Evolutionary conservation across 805 yeast genomes (phyloP), one percentile per base, ranked within the genome.

Genomic region (Wickerhamiella sorbophila): DNA sequence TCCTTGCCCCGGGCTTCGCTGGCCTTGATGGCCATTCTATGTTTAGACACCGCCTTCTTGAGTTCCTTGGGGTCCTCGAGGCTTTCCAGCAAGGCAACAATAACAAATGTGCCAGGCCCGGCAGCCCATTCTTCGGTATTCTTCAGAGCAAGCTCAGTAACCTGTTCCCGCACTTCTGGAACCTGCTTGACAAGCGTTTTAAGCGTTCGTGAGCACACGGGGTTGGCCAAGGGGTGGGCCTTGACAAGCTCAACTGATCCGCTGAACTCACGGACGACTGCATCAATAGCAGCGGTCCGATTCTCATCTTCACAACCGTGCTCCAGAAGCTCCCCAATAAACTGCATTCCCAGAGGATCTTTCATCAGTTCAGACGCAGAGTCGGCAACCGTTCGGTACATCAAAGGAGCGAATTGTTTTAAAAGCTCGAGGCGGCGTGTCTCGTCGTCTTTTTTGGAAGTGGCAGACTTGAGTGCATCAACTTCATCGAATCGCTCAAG

Each of bases 381-480:
- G 33, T 70, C 68, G 21, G 65, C 59, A 16, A 86, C 62, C 19
- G 74, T 62, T 40, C 71, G 64, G 53, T 79, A 72, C 45, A 86
- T 66, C 36, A 71, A 53, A 15, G 94, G 91, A 32, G 79, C 61
- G 50, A 85, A 81, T 42, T 66, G 71, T 39, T 67, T 64, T 37
- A 76, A 62, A 39, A 87, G 62, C 64, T 88, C 95, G 10, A 50
- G 45, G 60, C 85, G 75, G 67, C 95, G 78, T 42, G 71, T 76
- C 3, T 71, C 77, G 56, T 76, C 79, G 18, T 86, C 91, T 61
- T 88, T 88, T 62, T 87, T 88, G 15, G 95, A 77, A 1, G 95
- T 85, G 45, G 67, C 70, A 45, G 66, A 57, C 33, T 84, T 72
- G 58, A 78, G 57, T 48, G 70, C 73, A 53, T 77, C 72, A 56